Conservation (phyloP, 2,329 filamentous ascomycete genomes). For the Venturia nashicola region DNA sequence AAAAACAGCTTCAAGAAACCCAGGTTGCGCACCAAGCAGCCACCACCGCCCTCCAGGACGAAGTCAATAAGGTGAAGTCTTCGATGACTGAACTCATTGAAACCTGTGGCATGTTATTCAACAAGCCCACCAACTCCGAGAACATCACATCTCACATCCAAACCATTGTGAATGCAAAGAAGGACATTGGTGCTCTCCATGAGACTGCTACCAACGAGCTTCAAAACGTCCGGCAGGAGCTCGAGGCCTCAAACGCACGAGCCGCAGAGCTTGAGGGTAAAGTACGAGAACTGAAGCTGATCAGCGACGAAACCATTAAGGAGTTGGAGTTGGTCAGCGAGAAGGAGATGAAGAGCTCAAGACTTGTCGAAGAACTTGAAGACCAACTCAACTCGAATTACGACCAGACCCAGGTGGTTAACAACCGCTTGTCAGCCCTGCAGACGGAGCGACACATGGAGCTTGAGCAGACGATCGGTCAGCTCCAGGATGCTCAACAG, state of each 20-base stretch:
- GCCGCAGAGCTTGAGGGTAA: conserved; percentile 29
- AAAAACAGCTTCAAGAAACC: conserved; percentile 16
- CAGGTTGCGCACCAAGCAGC: conserved; percentile 17
- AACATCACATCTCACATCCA: conserved; percentile 31
- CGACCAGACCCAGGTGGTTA: conserved; percentile 77
- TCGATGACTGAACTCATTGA: conserved; percentile 48
- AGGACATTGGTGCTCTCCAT: conserved; percentile 28
- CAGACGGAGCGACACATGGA: conserved; percentile 33
- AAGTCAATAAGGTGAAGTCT: conserved; percentile 45
- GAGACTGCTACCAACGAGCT: conserved; percentile 31
- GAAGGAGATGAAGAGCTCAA: conserved; percentile 80
- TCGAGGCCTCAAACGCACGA: conserved; percentile 27
- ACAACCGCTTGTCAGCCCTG: conserved; percentile 69
- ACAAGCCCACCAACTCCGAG: conserved; percentile 40
- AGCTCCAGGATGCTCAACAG: conserved; percentile 67
- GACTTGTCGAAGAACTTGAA: conserved; percentile 88
- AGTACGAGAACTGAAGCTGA: conserved; percentile 31
- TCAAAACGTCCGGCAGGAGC: conserved; percentile 28
- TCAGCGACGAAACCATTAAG: conserved; percentile 43
- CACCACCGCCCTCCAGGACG: conserved; percentile 41
- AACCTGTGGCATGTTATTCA: conserved; percentile 50
- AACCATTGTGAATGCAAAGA: conserved; percentile 32
- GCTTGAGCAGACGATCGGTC: conserved; percentile 23
- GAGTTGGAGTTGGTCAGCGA: conserved; percentile 44
- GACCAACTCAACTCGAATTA: conserved; percentile 93